Percentiles rank a stretch among this genome's conserved stretches.
Evolutionary conservation across 805 yeast species (phyloP).

Genomic region (Blastobotrys peoriensis): DNA sequence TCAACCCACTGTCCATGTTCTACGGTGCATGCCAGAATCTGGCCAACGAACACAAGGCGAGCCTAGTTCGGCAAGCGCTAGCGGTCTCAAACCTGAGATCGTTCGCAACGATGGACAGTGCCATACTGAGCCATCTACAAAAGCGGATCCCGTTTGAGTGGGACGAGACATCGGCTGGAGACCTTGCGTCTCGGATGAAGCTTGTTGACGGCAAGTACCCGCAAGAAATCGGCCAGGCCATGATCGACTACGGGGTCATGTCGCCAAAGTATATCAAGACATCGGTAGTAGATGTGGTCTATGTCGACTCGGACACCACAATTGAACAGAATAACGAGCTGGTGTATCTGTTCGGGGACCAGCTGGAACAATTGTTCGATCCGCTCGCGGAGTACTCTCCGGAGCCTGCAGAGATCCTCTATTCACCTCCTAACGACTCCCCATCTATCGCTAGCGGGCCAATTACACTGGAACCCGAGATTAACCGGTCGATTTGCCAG

Average conservation of each 20-base stretch:
- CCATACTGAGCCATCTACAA: constrained; percentile 11
- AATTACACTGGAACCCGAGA: constrained; percentile 28
- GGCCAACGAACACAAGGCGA: constrained; percentile 38
- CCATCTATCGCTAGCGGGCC: constrained; percentile 7
- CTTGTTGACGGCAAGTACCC: constrained; percentile 51
- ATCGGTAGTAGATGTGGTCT: constrained; percentile 65
- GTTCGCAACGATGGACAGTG: constrained; percentile 49
- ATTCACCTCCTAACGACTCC: constrained; percentile 48
- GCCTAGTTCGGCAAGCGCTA: constrained; percentile 64
- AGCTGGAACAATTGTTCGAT: constrained; percentile 81
- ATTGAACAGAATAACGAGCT: constrained; percentile 67
- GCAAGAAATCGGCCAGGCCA: constrained; percentile 46
- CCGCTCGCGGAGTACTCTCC: constrained; percentile 90
- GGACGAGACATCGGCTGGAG: constrained; percentile 87
- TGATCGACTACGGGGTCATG: constrained; percentile 54
- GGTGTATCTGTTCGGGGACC: constrained; percentile 75
- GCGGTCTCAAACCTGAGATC: constrained; percentile 70
- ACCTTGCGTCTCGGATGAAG: constrained; percentile 59
- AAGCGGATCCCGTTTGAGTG: constrained; percentile 33
- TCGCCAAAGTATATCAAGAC: constrained; percentile 47
- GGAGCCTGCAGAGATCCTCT: constrained; percentile 69
- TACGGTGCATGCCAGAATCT: constrained; percentile 76
- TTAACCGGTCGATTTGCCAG: constrained; percentile 47
- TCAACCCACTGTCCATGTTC: constrained; percentile 57
- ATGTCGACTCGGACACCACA: constrained; percentile 45